Evolutionary conservation across 2,329 filamentous ascomycete genomes (phyloP).

Genomic region (Diplodia corticola): DNA sequence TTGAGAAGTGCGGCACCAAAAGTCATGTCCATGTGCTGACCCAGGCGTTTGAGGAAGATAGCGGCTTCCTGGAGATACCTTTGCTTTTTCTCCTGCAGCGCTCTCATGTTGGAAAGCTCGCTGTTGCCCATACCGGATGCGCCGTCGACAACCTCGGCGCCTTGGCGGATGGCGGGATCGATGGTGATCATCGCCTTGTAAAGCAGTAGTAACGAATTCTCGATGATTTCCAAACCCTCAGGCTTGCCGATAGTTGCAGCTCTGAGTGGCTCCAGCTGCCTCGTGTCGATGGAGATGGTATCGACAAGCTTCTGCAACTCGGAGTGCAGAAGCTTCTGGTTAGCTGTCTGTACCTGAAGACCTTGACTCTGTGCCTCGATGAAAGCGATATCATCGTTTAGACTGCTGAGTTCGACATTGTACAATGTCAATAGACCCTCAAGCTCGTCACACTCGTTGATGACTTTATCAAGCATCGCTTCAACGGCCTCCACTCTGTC

Average conservation of each 20-base stretch:
- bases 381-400: conserved; percentile 93
- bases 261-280: conserved; percentile 72
- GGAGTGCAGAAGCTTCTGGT: conserved; percentile 88
- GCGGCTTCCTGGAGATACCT: conserved; percentile 77
- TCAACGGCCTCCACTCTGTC: conserved; percentile 86
- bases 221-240: conserved; percentile 73
- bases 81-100: conserved; percentile 91
- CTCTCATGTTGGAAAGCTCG: conserved; percentile 80
- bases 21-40: conserved; percentile 77
- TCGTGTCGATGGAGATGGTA: conserved; percentile 81
- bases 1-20: conserved; percentile 75
- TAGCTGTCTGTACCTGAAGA: conserved; percentile 93
- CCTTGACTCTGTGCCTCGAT: conserved; percentile 98
- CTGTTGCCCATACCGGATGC: conserved; percentile 67
- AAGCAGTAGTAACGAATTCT: conserved; percentile 73
- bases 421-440: conserved; percentile 94
- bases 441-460: conserved; percentile 92
- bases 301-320: conserved; percentile 87
- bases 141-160: conserved; percentile 30
- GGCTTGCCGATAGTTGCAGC: conserved; percentile 71
- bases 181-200: conserved; percentile 95
- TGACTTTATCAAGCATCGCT: conserved; percentile 81
- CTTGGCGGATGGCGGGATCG: conserved; percentile 71
- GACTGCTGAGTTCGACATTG: conserved; percentile 87
- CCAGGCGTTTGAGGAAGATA: conserved; percentile 74